Base-by-base conservation (phyloP, 1,284 basidiomycete species). In the Boletus smithii region DNA sequence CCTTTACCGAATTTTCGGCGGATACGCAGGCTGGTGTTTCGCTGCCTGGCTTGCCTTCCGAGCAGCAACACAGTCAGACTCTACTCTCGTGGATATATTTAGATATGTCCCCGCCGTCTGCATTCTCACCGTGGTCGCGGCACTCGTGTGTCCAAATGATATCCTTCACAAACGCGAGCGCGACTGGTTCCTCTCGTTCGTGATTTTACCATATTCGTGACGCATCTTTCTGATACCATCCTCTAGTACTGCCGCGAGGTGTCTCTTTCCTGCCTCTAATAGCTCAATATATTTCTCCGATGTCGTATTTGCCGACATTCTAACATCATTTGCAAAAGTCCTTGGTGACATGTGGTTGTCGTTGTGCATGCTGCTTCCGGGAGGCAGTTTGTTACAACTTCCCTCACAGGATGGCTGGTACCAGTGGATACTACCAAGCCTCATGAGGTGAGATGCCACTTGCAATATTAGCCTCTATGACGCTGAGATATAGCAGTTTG, bases 311-410 rank as follows among this genome's bases (percentile, higher is more conserved):
- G 95, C 95, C 46, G 97, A 99, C 76, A 83, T 97, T 51, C 80
- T 97, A 59, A 99, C 97, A 0, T 97, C 92, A 0, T 97, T 92
- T 59, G 94, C 97, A 34, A 97, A 97, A 71, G 94, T 99, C 23
- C 74, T 98, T 30, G 97, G 94, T 14, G 95, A 99, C 60, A 73
- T 95, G 40, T 98, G 91, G 89, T 72, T 97, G 20, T 92, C 90
- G 1, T 61, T 86, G 3, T 86, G 80, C 65, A 86, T 91, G 93
- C 68, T 91, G 45, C 68, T 87, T 48, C 86, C 86, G 8, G 80
- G 87, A 27, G 85, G 88, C 35, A 90, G 85, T 57, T 73, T 92
- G 22, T 71, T 88, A 17, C 68, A 74, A 4, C 74, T 81, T 37
- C 85, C 90, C 4, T 64, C 73, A 10, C 78, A 82, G 50, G 73